Base-by-base conservation (phyloP, 441 rosid genomes). In the Gossypium davidsonii region DNA sequence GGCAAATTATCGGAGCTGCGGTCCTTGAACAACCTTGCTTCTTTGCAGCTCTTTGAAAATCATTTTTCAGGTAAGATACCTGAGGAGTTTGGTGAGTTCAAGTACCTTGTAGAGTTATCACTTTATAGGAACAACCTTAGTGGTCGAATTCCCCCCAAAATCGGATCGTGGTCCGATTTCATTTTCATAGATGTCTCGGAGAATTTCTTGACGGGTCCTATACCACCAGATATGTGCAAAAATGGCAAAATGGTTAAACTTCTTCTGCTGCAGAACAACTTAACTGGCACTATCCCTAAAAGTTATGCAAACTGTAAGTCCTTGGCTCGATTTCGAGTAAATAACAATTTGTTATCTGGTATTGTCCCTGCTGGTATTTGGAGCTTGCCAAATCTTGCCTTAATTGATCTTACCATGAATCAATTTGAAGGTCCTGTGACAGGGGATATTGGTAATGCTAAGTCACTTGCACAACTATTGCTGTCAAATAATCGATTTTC, bases 211-310 rank as follows among this genome's bases (percentile, higher is more conserved):
- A 78, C 83, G 12, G 90, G 94, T 60, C 66, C 83, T 1, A 86
- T 87, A 14, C 94, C 94, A n/a, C 86, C 82, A 10, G 79, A 81
- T 37, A 81, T 89, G 84, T 89, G 90, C 76, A 85, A 82, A 80
- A 83, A 81, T 37, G 89, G 89, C 0, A 55, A 60, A 46, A 76
- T 87, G 83, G 74, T 78, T 5, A 80, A 81, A 49, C 79, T 86
- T 55, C 81, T 86, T 1, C 28, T 89, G 76, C 51, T 87, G 26
- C 83, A 81, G 63, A 89, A 89, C 83, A 77, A 75, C 9, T 79
- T 89, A 78, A 80, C 75, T 2, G 91, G 90, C 17, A 25, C 52
- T 15, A 76, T 87, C 25, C 94, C 94, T 0, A 77, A 70, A 49
- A 85, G 75, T 14, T 86, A 83, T 4, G 78, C 76, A 5, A 73